Evolutionary conservation across 2,329 filamentous ascomycete genomes (phyloP), one percentile per base, ranked within the genome.

Genomic region (Phyllachora maydis): DNA sequence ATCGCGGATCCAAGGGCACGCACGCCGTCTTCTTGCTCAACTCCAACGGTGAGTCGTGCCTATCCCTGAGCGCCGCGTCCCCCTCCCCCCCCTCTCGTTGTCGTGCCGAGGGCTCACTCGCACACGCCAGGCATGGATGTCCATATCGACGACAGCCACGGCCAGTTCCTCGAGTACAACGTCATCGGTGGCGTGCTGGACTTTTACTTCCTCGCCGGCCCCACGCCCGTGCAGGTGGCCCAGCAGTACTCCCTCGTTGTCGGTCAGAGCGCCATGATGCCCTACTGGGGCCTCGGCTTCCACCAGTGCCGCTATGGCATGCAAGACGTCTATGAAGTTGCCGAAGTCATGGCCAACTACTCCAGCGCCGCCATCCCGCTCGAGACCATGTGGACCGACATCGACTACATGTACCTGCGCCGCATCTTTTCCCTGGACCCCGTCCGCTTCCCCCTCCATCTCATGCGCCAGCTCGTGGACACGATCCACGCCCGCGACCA

Each of bases 101-200:
- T 9, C 9, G 9, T 9, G 16, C 16, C n/a, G n/a, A n/a, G n/a
- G n/a, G n/a, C n/a, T n/a, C n/a, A n/a, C 16, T 17, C 16, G 6
- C 9, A 17, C 16, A 17, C 16, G 16, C 16, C 6, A 6, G 74
- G 65, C 16, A 82, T 82, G 69, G 74, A 83, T 29, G 56, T 83
- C 41, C 72, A 71, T 34, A 68, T 83, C 41, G 62, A 79, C 40
- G 61, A 66, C 31, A 63, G 61, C 2, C 46, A 52, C 6, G 55
- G 61, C 5, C 68, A 83, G 39, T 79, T 71, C 28, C 58, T 88
- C 4, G 74, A 83, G 45, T 88, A 83, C 49, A 79, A 83, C 41
- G 65, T 66, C 1, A 55, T 85, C 1, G 77, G 78, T 5, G 78
- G 79, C 7, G 59, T 83, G 11, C 40, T 88, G 3, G 79, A 85